Base-by-base conservation (phyloP, 108 stramenopile species). In the Pseudonitzschia multistriata region DNA sequence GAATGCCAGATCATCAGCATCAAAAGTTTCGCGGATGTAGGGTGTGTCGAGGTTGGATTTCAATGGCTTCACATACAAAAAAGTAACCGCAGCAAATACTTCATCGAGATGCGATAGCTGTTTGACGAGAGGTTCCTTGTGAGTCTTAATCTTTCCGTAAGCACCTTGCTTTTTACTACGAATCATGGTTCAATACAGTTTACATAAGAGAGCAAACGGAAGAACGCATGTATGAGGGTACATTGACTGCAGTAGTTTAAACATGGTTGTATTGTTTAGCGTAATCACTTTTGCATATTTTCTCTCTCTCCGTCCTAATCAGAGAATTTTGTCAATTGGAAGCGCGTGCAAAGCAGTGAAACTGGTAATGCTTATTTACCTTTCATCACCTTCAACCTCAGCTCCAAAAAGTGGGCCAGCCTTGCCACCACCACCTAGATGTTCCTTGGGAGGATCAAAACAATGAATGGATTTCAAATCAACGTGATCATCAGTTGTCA, bases 101-200 rank as follows among this genome's bases (percentile, higher is more conserved):
- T 99, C 98, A 68, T 96, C 91, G 25, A 97, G 3, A 53, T 91
- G 94, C 45, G 77, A 37, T 24, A 99, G 72, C 81, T 99, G 98
- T 15, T 65, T 69, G 24, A 97, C 53, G 68, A 82, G 87, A 15
- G 92, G 87, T 68, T 95, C 91, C 76, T 93, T 92, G 83, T 94
- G 91, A 21, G 83, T 96, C 71, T 88, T 88, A 54, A 99, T 76
- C 70, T 96, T 97, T 28, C 99, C 99, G 72, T 99, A 99, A 25
- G 96, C 98, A 27, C 99, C 99, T 84, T 99, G 99, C 73, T 98
- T 98, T 74, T 92, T 90, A 68, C 88, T 94, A 67, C 13, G 24
- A 49, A 27, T 21, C 48, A 40, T 19, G 40, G 25, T 25, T 52
- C 22, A 66, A 61, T 31, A 49, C 24, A 48, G 25, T 1, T 19